These are phyloP conservation scores for Fusarium chaquense DNA, from an alignment of 2,329 filamentous ascomycete genomes.

Conservation along the genomic window DNA sequence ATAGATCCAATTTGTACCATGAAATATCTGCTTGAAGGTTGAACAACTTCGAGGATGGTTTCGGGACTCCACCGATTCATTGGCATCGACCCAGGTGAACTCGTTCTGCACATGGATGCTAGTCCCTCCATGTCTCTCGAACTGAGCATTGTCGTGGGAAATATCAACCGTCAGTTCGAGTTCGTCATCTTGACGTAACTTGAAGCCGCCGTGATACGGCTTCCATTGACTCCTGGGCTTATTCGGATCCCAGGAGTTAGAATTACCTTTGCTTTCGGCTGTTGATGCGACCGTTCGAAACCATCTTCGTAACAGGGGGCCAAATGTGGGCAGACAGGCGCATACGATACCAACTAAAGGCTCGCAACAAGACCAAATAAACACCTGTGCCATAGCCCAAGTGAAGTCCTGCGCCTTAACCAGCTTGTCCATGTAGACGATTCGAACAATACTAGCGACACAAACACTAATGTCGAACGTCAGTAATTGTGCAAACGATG, in stretches of 20 bases:
- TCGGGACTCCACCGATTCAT: background rate
- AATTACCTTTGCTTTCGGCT: background rate
- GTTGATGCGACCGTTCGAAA: background rate
- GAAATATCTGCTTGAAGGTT: background rate
- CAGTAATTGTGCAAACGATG: rapidly evolving
- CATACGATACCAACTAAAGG: background rate
- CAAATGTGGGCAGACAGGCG: constrained; percentile 1
- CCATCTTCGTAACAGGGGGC: constrained; percentile 1
- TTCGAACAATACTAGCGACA: constrained; percentile 3
- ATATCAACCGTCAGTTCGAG: constrained; percentile 1
- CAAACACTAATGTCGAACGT: background rate
- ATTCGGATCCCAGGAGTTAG: background rate
- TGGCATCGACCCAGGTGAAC: background rate
- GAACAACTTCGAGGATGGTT: background rate
- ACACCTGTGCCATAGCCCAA: constrained; percentile 4
- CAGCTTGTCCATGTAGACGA: constrained; percentile 5
- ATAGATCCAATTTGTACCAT: too few species aligned
- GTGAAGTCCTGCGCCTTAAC: constrained; percentile 1
- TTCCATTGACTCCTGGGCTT: constrained; percentile 11
- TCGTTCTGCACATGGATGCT: background rate
- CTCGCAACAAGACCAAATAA: constrained; percentile 10
- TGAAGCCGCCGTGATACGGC: background rate
- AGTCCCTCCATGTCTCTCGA: background rate
- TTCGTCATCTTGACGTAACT: constrained; percentile 6
- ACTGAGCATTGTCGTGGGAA: background rate